phyloP scores from a whole-genome alignment of 257 asterid species.

The Osmanthus fragrans region DNA sequence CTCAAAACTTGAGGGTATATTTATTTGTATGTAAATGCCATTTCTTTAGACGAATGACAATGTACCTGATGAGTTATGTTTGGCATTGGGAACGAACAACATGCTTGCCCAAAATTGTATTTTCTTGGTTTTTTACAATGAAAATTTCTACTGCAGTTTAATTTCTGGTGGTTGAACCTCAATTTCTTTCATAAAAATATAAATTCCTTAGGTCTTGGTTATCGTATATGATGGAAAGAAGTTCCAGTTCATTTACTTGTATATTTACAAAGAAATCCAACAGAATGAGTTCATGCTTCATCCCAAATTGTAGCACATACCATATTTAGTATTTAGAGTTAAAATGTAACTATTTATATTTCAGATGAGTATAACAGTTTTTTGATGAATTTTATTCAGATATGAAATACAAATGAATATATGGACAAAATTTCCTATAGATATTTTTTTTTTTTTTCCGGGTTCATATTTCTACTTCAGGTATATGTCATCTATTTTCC shows the following conservation, averaged over 20 bases:
- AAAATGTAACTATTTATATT: slow-evolving; percentile 4
- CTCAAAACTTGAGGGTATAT: slow-evolving; percentile 61
- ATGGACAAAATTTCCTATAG: not conserved
- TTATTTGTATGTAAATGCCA: not conserved
- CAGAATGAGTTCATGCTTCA: slow-evolving; percentile 15
- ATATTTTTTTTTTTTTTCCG: not conserved
- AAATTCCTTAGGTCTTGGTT: not conserved
- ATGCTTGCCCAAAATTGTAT: slow-evolving; percentile 4
- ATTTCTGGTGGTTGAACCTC: slow-evolving; percentile 11
- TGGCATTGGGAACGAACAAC: slow-evolving; percentile 13
- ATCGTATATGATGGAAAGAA: not conserved
- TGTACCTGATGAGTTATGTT: not conserved
- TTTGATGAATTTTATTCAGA: slow-evolving; percentile 9
- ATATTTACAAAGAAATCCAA: slow-evolving; percentile 2
- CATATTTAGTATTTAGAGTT: slow-evolving; percentile 5
- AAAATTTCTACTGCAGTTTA: slow-evolving; percentile 7
- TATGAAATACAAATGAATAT: not conserved
- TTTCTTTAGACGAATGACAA: slow-evolving; percentile 6
- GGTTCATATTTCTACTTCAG: slow-evolving; percentile 4
- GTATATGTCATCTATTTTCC: slow-evolving; percentile 7
- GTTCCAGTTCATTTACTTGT: not conserved
- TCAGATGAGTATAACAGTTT: not conserved
- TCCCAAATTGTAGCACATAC: not conserved
- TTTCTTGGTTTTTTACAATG: slow-evolving; percentile 3
- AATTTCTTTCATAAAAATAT: not conserved